phyloP scores from a whole-genome alignment of 2,329 filamentous ascomycete genomes.

The Penicillium sp. region DNA sequence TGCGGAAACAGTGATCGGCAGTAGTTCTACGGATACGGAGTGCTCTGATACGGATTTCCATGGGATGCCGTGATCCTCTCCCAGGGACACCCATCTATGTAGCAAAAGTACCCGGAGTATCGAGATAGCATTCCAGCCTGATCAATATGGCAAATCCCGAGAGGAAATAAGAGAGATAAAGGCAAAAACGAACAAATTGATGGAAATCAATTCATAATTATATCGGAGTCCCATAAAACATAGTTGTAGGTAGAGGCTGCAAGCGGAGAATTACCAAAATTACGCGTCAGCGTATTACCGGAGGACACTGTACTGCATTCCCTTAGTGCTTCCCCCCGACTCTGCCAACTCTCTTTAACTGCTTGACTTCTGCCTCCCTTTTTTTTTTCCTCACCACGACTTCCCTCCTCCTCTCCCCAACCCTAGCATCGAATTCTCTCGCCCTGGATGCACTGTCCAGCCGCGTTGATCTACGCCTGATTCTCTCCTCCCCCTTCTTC shows the following conservation, averaged over 20 bases:
- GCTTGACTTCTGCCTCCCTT: slow-evolving; percentile 5
- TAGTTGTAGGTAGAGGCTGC: not conserved
- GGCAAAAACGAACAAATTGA: not conserved
- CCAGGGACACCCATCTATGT: not conserved
- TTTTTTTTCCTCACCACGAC: slow-evolving; percentile 13
- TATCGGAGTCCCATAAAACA: not conserved
- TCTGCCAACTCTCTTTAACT: not conserved
- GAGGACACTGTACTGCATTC: slow-evolving; percentile 1
- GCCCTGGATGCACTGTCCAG: slow-evolving; percentile 25
- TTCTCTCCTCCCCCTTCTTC: slow-evolving; percentile 3
- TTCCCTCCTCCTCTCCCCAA: slow-evolving; percentile 2
- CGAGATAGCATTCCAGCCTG: not conserved
- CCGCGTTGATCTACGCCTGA: slow-evolving; percentile 18
- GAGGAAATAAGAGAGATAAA: not conserved
- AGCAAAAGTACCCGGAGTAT: too few relatives aligned
- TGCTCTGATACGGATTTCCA: not conserved
- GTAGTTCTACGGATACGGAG: not conserved
- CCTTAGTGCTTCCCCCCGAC: not conserved
- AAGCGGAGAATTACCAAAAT: not conserved
- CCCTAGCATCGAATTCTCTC: slow-evolving; percentile 14
- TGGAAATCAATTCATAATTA: not conserved
- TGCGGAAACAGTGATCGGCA: not conserved
- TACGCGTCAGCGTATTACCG: slow-evolving; percentile 5
- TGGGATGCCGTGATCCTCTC: not conserved
- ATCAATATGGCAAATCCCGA: not conserved